Evolutionary conservation across 2,329 filamentous ascomycete genomes (phyloP).

Genomic region (Xylaria sp.): DNA sequence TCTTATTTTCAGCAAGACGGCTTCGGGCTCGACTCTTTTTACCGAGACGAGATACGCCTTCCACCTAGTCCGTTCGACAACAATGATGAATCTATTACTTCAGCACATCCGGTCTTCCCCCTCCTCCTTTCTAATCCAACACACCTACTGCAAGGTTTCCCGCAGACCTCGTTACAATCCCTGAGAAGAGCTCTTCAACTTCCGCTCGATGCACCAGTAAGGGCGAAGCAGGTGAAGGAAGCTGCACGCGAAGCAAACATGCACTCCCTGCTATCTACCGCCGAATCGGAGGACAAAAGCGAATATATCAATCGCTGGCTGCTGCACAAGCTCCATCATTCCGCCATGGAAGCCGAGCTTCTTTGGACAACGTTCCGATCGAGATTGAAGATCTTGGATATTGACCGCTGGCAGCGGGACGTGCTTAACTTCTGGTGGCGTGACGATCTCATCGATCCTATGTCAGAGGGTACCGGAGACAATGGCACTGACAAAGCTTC

Average conservation of each 20-base stretch:
- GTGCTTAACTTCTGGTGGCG: constrained; percentile 55
- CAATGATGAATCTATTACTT: constrained; percentile 41
- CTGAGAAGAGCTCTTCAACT: constrained; percentile 54
- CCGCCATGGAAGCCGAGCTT: constrained; percentile 57
- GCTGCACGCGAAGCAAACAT: constrained; percentile 62
- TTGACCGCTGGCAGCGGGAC: constrained; percentile 55
- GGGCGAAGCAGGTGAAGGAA: constrained; percentile 51
- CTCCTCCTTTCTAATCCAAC: constrained; percentile 61
- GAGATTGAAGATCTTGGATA: constrained; percentile 49
- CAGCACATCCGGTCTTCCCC: constrained; percentile 56
- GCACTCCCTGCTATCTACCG: constrained; percentile 52
- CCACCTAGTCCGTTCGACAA: constrained; percentile 43
- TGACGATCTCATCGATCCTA: constrained; percentile 49
- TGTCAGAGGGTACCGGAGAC: constrained; percentile 32
- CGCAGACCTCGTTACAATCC: constrained; percentile 55
- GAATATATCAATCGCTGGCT: constrained; percentile 65
- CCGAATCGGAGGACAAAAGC: constrained; percentile 52
- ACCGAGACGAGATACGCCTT: constrained; percentile 57
- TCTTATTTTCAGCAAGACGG: constrained; percentile 54
- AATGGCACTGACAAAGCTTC: constrained; percentile 39
- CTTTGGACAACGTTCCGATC: constrained; percentile 54
- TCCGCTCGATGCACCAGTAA: constrained; percentile 51
- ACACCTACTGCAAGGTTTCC: constrained; percentile 54
- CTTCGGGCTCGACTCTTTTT: constrained; percentile 53
- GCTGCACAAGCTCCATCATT: constrained; percentile 60